Percentiles rank a stretch among this genome's conserved stretches.
These are phyloP conservation scores for Thelonectria discophora DNA, from an alignment of 2,329 filamentous ascomycete species.

Conservation along the genomic window DNA sequence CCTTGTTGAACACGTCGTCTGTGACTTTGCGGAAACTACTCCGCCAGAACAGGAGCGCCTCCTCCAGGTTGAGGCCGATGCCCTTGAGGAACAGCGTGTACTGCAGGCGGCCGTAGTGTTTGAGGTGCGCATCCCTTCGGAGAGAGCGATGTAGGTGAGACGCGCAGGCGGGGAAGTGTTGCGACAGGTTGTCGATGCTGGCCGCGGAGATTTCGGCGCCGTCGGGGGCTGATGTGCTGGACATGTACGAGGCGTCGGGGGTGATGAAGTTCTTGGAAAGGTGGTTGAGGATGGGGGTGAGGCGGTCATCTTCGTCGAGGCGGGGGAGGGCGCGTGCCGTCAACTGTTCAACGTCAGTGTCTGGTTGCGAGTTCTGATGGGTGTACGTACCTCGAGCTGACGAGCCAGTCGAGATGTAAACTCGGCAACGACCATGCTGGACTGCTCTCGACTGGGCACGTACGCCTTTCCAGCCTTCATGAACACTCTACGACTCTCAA, in stretches of 20 bases:
- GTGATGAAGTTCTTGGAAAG: slow-evolving; percentile 97
- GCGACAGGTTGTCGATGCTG: slow-evolving; percentile 80
- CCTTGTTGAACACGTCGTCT: slow-evolving; percentile 96
- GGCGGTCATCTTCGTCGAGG: slow-evolving; percentile 93
- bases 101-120: slow-evolving; percentile 91
- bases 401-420: slow-evolving; percentile 83
- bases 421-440: slow-evolving; percentile 88
- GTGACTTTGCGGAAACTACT: slow-evolving; percentile 84
- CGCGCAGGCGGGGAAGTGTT: slow-evolving; percentile 94
- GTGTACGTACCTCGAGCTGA: slow-evolving; percentile 78
- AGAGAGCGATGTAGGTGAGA: slow-evolving; percentile 86
- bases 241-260: slow-evolving; percentile 81
- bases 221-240: slow-evolving; percentile 68
- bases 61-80: slow-evolving; percentile 89
- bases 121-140: slow-evolving; percentile 87
- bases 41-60: slow-evolving; percentile 92
- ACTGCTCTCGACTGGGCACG: slow-evolving; percentile 86
- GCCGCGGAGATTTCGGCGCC: slow-evolving; percentile 80
- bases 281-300: slow-evolving; percentile 74
- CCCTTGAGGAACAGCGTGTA: slow-evolving; percentile 98
- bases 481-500: slow-evolving; percentile 81
- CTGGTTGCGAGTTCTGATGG: neutral
- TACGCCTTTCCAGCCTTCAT: slow-evolving; percentile 86
- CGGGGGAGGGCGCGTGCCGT: slow-evolving; percentile 91
- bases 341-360: slow-evolving; percentile 59